Evolutionary conservation across 1,284 basidiomycete species (phyloP), one percentile per base, ranked within the genome.

Genomic region (Mycena citricolor): DNA sequence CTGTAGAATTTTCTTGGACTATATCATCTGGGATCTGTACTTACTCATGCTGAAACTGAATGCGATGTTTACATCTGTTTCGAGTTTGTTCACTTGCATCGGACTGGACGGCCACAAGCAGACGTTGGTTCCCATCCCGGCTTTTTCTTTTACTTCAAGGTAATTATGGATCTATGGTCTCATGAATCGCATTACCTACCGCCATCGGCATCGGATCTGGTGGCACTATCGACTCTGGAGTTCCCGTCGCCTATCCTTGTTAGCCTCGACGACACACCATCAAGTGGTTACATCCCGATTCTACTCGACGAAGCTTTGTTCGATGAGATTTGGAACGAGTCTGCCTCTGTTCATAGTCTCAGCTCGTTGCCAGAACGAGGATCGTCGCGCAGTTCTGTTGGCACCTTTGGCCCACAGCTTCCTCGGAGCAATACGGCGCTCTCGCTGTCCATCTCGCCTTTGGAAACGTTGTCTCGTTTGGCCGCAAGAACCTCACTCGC

Each of bases 261-360:
- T 33, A 59, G 73, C n/a, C 65, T 65, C 37, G 60, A 63, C 14
- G 55, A 73, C 37, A 53, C 64, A 14, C 69, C 62, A 47, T 77
- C 73, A 40, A 73, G 70, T 17, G 77, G 73, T 22, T 70, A 76
- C 36, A 79, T 84, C 34, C 79, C 79, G 6, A 69, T 83, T 31
- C 60, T 81, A 38, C 61, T 80, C 48, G 70, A 75, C 39, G 40
- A 40, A 23, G 34, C 25, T 30, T 17, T 30, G 11, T 8, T 19
- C n/a, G 22, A 20, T 5, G 42, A 42, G 17, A 34, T 32, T 16
- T 13, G 11, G 5, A 32, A 22, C 24, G 32, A 32, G n/a, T 21
- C 10, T 26, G 30, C 19, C 16, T 22, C 34, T 22, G 17, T 12
- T 13, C 11, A 10, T 11, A 19, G 4, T 4, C 8, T 8, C 34